phyloP scores from a whole-genome alignment of 1,284 basidiomycete genomes.

The Cryptococcus jaspeensis region DNA sequence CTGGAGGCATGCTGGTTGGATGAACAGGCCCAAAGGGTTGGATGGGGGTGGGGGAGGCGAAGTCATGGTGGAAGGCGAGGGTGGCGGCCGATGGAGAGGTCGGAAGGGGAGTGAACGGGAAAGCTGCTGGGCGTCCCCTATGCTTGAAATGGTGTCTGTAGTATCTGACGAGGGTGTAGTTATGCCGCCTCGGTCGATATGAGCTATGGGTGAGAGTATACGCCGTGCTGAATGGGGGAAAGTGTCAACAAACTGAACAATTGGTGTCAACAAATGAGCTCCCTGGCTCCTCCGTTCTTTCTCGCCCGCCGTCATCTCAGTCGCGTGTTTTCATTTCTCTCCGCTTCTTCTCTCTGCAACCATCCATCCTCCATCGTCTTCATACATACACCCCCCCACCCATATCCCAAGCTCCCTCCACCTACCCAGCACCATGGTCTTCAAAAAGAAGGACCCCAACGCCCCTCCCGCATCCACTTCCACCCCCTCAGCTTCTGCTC shows the following conservation, averaged over 20 bases:
- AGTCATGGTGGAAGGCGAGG: background rate
- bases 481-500: background rate
- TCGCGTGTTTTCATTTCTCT: slow-evolving; percentile 4
- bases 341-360: background rate
- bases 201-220: background rate
- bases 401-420: background rate
- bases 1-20: slow-evolving; percentile 51
- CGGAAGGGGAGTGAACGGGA: background rate
- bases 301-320: background rate
- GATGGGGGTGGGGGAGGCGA: background rate
- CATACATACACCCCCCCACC: background rate
- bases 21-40: slow-evolving; percentile 43
- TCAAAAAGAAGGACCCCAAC: background rate
- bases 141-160: background rate
- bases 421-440: background rate
- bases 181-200: too few relatives aligned
- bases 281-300: background rate
- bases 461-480: background rate
- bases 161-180: background rate
- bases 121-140: background rate
- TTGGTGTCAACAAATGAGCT: background rate
- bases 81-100: too few relatives aligned
- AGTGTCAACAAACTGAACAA: background rate
- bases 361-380: background rate
- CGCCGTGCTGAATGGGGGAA: background rate